Evolutionary conservation across 441 rosid genomes (phyloP).

Genomic region (Adansonia madagascariensis): DNA sequence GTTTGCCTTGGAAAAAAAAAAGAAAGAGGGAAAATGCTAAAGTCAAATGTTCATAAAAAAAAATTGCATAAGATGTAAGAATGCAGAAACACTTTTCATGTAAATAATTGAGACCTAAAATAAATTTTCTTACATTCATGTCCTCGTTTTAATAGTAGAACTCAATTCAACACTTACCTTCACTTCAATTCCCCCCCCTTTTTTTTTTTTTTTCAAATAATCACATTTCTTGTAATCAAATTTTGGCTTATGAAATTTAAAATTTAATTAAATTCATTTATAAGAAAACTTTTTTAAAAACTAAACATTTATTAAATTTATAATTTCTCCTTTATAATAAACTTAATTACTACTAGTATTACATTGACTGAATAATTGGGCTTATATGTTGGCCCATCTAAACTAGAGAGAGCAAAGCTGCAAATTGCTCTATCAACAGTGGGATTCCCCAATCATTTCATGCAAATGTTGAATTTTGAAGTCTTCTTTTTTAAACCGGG

Average conservation of each 20-base stretch:
- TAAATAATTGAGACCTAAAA: constrained; percentile 21
- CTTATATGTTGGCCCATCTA: neutral
- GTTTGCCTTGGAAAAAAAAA: neutral
- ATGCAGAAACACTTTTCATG: neutral
- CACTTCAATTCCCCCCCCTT: too few relatives aligned
- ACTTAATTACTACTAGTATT: too few relatives aligned
- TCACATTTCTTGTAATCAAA: neutral
- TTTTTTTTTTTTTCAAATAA: neutral
- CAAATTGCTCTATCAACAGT: constrained; percentile 2
- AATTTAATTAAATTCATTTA: too few relatives aligned
- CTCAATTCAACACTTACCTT: neutral
- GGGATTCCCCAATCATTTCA: neutral
- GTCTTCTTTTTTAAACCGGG: neutral
- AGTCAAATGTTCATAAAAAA: constrained; percentile 25
- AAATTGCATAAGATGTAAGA: constrained; percentile 17
- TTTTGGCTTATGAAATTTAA: too few relatives aligned
- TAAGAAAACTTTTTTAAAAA: too few relatives aligned
- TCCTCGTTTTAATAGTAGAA: constrained; percentile 1
- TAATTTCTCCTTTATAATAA: too few relatives aligned
- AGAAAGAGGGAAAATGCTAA: neutral
- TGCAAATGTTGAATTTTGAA: neutral
- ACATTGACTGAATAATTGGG: neutral
- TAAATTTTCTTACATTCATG: neutral
- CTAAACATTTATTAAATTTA: too few relatives aligned
- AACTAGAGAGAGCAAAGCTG: neutral